Conservation (phyloP, 129 eudicot species). For the Glebionis coronaria region DNA sequence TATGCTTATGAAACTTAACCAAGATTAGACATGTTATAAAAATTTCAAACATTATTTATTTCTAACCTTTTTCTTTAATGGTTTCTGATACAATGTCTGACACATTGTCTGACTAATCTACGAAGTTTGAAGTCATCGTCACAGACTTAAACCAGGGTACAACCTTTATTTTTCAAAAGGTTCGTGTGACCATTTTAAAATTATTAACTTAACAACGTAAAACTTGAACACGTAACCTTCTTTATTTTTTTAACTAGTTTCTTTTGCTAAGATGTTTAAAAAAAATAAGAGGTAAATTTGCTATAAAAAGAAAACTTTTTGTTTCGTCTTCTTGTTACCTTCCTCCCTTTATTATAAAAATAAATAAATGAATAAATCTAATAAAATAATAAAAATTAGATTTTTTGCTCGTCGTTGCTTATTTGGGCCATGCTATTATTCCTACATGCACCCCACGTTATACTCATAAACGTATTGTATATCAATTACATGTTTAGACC, state of each 20-base stretch:
- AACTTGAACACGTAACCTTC: neutral
- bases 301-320: neutral
- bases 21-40: too few relatives aligned
- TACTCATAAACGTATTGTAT: slow-evolving; percentile 11
- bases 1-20: too few relatives aligned
- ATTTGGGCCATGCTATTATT: slow-evolving; percentile 19
- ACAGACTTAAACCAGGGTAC: too few relatives aligned
- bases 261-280: neutral
- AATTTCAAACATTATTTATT: too few relatives aligned
- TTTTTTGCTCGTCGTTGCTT: slow-evolving; percentile 10
- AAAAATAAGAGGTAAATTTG: neutral
- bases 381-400: neutral
- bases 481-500: slow-evolving; percentile 11
- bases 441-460: slow-evolving; percentile 34
- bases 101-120: too few relatives aligned
- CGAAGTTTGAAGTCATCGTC: too few relatives aligned
- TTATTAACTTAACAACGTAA: too few relatives aligned
- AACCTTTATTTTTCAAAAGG: too few relatives aligned
- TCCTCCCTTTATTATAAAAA: neutral
- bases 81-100: too few relatives aligned
- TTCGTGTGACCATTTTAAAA: too few relatives aligned
- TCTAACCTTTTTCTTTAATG: too few relatives aligned
- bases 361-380: neutral
- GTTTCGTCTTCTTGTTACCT: slow-evolving; percentile 8
- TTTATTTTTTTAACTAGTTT: neutral